These are phyloP conservation scores for Xylona heveae DNA, from an alignment of 495 filamentous ascomycete species.

Conservation along the genomic window DNA sequence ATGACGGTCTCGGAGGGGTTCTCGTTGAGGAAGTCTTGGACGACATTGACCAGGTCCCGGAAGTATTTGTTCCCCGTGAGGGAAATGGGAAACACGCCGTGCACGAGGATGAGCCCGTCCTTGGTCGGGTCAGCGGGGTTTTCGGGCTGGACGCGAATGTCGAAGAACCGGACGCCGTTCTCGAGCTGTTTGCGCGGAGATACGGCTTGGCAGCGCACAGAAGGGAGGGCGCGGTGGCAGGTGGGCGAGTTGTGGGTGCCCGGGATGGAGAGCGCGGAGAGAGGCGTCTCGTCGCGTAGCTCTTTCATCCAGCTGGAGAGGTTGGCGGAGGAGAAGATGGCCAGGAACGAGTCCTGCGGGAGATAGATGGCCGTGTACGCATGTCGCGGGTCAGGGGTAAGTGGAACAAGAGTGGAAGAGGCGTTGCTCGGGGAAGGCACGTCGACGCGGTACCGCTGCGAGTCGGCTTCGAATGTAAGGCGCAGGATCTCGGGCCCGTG, in stretches of 20 bases:
- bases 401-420: conserved; percentile 30
- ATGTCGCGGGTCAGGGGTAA: conserved; percentile 30
- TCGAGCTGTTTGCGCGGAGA: conserved; percentile 52
- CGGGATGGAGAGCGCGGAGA: conserved; percentile 74
- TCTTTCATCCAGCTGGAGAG: conserved; percentile 65
- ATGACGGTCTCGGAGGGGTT: conserved; percentile 70
- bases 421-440: conserved; percentile 30
- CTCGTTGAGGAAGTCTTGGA: conserved; percentile 50
- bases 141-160: conserved; percentile 57
- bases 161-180: conserved; percentile 88
- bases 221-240: conserved; percentile 61
- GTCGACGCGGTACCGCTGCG: conserved; percentile 39
- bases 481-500: conserved; percentile 28
- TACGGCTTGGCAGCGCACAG: conserved; percentile 83
- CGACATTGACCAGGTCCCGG: conserved; percentile 41
- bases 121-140: conserved; percentile 29
- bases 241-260: conserved; percentile 93
- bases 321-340: conserved; percentile 51
- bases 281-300: conserved; percentile 39
- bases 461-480: conserved; percentile 37
- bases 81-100: conserved; percentile 60
- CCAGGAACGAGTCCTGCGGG: conserved; percentile 37
- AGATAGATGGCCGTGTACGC: conserved; percentile 59
- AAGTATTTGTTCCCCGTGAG: conserved; percentile 56
- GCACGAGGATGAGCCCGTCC: conserved; percentile 43